Evolutionary conservation across 2,329 filamentous ascomycete genomes (phyloP), one percentile per base, ranked within the genome.

Genomic region (Cordyceps pruinosa): DNA sequence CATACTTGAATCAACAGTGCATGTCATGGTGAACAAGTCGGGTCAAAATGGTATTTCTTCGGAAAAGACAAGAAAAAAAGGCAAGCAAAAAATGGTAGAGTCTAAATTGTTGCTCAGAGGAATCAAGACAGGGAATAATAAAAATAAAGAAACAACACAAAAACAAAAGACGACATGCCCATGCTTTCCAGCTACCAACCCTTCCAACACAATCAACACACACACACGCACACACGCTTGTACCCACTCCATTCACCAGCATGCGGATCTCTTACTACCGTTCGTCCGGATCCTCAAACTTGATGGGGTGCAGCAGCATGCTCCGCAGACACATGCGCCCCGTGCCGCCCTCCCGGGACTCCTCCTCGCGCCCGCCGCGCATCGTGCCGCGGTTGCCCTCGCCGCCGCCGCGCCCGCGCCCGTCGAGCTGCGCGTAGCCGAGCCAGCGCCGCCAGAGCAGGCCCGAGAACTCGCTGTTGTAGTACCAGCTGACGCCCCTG

Each of bases 381-480:
- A 76, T 69, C 44, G 62, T 71, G 26, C 78, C 79, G 60, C 74
- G 73, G 39, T 73, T 78, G 51, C 72, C 75, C 59, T 69, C 69
- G 49, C 72, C 88, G 32, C 78, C 77, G 45, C 74, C 68, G n/a
- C 70, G 66, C 6, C 76, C 77, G 32, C 78, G 72, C 7, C 77
- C 77, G 58, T 82, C 78, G 64, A 73, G 70, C 66, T 83, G 79
- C 17, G 78, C 72, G 62, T 80, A 83, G 1, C 81, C 81, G 46
- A 94, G 72, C 90, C 90, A 96, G 45, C 89, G 78, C 51, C 87
- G 79, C 82, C 90, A 95, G 62, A 95, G 68, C n/a, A 87, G 81
- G 5, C 86, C 81, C 1, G 88, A 85, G 66, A 94, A 95, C 50
- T 85, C 81, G 23, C 85, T 85, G 64, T 90, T 88, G 71, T 90